Base-by-base conservation (phyloP, 257 asterid genomes). In the Lithospermum erythrorhizon region DNA sequence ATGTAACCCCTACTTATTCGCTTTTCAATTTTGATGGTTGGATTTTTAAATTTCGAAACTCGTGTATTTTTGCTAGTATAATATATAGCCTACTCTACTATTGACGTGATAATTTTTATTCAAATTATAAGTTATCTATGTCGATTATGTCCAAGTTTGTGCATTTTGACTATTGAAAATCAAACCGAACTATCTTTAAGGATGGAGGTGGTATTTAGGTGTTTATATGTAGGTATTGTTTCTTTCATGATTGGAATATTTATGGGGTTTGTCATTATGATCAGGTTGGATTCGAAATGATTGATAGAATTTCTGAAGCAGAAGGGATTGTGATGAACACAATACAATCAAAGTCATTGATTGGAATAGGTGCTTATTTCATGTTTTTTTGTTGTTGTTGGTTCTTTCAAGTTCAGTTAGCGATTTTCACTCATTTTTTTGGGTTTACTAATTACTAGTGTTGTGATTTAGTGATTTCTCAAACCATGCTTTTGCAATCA, bases 281-380 rank as follows among this genome's bases (percentile, higher is more conserved):
- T 53, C 75, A 89, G 95, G 94, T 93, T 52, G 97, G 99, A 24
- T 93, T 93, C 67, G 97, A 89, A 79, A 89, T 93, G 96, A 66
- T 93, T 30, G 99, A 93, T 72, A 75, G 82, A 21, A 73, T 93
- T 57, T 83, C 97, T 53, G 78, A 80, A 76, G 87, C 72, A 21
- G 85, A 86, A 75, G 94, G 95, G 55, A 83, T 93, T 66, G 32
- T 69, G 73, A 79, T 93, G 95, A 82, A 93, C 75, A 93, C 99
- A 41, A 84, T 93, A 76, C 97, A 93, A 59, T 83, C 97, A 10
- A 93, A 84, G 72, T 79, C 99, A 23, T 83, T 93, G 82, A 15
- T 89, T 58, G 99, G 99, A 74, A 81, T 89, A 84, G 98, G 96
- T 91, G 76, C 52, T 70, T 79, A 27, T 73, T 65, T 3, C 1